Evolutionary conservation across 2,329 filamentous ascomycete genomes (phyloP), one percentile per base, ranked within the genome.

Genomic region (Trichoderma sp.): DNA sequence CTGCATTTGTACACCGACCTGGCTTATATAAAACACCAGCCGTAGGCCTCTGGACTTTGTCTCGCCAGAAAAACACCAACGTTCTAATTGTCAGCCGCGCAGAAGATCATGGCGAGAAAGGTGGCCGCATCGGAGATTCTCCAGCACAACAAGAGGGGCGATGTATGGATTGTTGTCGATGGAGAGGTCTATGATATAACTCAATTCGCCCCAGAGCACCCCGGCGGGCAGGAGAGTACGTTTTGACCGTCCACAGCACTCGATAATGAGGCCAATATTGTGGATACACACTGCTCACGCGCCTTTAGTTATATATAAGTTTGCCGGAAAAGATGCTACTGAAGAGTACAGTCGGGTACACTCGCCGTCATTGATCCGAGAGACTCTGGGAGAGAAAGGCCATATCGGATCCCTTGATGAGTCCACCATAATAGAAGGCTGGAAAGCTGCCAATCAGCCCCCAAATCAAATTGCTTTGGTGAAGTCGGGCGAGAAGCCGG

Each of bases 121-220:
- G 21, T 67, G 5, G 24, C 64, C 8, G 29, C 64, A 21, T 10
- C 5, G 19, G 64, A 59, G 21, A 43, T 67, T 29, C 1, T 8
- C n/a, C 64, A 40, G 29, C 64, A 67, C n/a, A 59, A 67, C 8
- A 58, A 59, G 29, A 21, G 16, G 19, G 64, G 29, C 5, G 55
- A 67, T 21, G 6, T 49, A 33, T 67, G 64, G 64, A 67, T 52
- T 58, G 64, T 67, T 4, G 64, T 67, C n/a, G 40, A 67, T 11
- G 64, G 64, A 43, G 55, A 67, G 40, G 64, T 67, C 5, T 67
- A 67, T 8, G 55, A 67, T 19, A 67, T 67, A 31, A 67, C 64
- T 52, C 21, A 59, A 40, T 67, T 67, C 40, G 55, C 64, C 37
- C 55, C 55, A 11, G 64, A 67, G 37, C 64, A 67, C 21, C 64